Evolutionary conservation across 805 yeast species (phyloP).

Genomic region (Sugiyamaella marilandica): DNA sequence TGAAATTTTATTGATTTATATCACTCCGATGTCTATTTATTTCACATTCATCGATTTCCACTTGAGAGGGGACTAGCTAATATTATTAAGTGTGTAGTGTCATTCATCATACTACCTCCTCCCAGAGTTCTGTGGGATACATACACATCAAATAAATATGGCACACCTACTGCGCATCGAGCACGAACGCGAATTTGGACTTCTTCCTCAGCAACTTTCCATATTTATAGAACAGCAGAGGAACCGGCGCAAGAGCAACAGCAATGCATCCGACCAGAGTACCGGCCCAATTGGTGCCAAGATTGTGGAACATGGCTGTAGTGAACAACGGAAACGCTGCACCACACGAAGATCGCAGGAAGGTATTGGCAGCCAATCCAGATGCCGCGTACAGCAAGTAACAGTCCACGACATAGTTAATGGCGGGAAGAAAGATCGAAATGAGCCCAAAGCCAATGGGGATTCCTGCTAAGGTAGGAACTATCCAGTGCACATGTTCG

Average conservation of each 20-base stretch:
- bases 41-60: too few relatives aligned
- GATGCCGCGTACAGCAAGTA: slow-evolving; percentile 73
- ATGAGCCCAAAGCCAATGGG: slow-evolving; percentile 69
- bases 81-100: too few relatives aligned
- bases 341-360: slow-evolving; percentile 64
- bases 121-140: too few relatives aligned
- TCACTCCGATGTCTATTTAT: too few relatives aligned
- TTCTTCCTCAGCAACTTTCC: slow-evolving; percentile 54
- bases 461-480: slow-evolving; percentile 62
- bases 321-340: slow-evolving; percentile 74
- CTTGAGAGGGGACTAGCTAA: too few relatives aligned
- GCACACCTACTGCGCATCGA: not conserved
- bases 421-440: slow-evolving; percentile 61
- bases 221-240: slow-evolving; percentile 56
- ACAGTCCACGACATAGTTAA: slow-evolving; percentile 70
- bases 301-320: slow-evolving; percentile 58
- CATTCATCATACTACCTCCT: too few relatives aligned
- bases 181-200: slow-evolving; percentile 49
- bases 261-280: slow-evolving; percentile 64
- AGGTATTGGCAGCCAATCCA: slow-evolving; percentile 70
- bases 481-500: slow-evolving; percentile 70
- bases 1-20: too few relatives aligned
- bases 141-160: too few relatives aligned
- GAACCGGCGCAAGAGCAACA: slow-evolving; percentile 57
- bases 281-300: slow-evolving; percentile 82